Percentiles rank a stretch among this genome's conserved stretches.
These are phyloP conservation scores for Adansonia gregorii DNA, from an alignment of 441 rosid species.

Conservation along the genomic window DNA sequence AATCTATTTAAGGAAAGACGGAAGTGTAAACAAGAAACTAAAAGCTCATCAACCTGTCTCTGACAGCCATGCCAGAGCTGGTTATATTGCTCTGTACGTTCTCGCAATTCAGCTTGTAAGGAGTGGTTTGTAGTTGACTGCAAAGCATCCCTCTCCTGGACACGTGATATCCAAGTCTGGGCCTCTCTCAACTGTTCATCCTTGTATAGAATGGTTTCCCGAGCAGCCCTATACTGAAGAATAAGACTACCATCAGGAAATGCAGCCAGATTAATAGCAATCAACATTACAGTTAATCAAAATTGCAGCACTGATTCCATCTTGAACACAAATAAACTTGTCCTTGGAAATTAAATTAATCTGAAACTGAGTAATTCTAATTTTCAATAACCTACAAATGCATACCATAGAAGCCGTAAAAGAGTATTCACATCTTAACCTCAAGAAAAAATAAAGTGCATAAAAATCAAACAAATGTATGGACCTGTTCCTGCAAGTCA, in stretches of 20 bases:
- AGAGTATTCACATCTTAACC: constrained; percentile 6
- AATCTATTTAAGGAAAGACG: neutral
- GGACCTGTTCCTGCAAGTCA: constrained; percentile 93
- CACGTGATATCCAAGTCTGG: constrained; percentile 81
- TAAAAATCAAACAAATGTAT: constrained; percentile 16
- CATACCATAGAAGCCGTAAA: neutral
- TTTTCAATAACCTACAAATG: neutral
- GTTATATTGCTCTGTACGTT: constrained; percentile 84
- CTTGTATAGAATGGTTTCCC: constrained; percentile 76
- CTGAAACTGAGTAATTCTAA: neutral
- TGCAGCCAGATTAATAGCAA: neutral
- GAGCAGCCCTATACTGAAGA: constrained; percentile 90
- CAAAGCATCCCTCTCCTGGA: constrained; percentile 87
- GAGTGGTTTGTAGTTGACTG: constrained; percentile 76
- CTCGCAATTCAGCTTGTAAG: constrained; percentile 80
- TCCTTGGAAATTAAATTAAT: neutral
- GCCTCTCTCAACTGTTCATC: constrained; percentile 88
- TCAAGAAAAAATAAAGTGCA: neutral
- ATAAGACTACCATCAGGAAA: constrained; percentile 36
- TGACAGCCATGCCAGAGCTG: constrained; percentile 96
- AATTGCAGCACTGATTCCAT: neutral
- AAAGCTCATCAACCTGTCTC: constrained; percentile 72
- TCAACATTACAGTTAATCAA: neutral
- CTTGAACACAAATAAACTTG: neutral
- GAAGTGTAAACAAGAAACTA: constrained; percentile 21